Conservation (phyloP, 2,329 filamentous ascomycete species). For the Scedosporium minutisporum region DNA sequence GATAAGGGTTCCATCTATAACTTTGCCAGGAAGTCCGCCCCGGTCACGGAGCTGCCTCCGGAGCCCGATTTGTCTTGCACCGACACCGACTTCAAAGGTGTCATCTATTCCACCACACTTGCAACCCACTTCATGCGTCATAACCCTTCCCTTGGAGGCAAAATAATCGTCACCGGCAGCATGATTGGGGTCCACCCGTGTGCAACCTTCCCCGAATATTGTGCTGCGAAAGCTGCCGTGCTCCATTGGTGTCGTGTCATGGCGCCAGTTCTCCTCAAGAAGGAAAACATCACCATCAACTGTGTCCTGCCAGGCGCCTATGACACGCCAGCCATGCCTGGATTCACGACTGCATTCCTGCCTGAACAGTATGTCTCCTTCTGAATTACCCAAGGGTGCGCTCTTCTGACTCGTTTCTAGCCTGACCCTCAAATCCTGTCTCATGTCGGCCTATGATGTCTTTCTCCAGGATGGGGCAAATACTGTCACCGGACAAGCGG, state of each 20-base stretch:
- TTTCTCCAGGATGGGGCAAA: constrained; percentile 33
- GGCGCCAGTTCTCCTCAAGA: constrained; percentile 28
- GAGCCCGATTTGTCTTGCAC: constrained; percentile 34
- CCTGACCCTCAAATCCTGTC: constrained; percentile 30
- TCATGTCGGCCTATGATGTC: constrained; percentile 33
- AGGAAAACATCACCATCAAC: constrained; percentile 40
- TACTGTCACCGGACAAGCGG: constrained; percentile 25
- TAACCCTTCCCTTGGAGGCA: constrained; percentile 31
- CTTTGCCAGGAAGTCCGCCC: constrained; percentile 10
- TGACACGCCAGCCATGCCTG: constrained; percentile 31
- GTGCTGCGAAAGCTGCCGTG: constrained; percentile 39
- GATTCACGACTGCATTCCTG: constrained; percentile 30
- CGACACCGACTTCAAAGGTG: constrained; percentile 40
- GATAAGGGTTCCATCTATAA: constrained; percentile 36
- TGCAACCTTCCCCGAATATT: constrained; percentile 35
- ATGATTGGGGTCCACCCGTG: constrained; percentile 34
- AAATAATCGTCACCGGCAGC: constrained; percentile 33
- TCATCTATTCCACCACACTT: constrained; percentile 38
- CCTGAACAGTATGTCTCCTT: constrained; percentile 17
- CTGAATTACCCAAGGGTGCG: not conserved
- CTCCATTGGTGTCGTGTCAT: constrained; percentile 26
- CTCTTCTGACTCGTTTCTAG: constrained; percentile 7
- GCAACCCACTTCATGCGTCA: constrained; percentile 45
- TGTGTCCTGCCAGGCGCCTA: constrained; percentile 37
- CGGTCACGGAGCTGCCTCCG: constrained; percentile 23